Conservation (phyloP, 768 basidiomycete species). For the Calocybe cyanea region DNA sequence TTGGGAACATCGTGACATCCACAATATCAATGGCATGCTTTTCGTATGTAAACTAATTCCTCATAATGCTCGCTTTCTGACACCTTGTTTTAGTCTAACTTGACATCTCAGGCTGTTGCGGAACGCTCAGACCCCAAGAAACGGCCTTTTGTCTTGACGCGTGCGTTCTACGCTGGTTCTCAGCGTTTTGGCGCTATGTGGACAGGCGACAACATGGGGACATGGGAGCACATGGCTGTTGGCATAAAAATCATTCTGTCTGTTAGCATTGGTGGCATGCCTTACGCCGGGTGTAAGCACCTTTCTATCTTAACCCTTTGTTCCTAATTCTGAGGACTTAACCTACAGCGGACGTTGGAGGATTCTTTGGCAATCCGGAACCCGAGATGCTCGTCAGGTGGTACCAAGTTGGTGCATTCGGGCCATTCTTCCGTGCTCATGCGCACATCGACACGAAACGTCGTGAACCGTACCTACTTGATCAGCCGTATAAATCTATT, state of each 20-base stretch:
- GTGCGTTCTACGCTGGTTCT: conserved; percentile 92
- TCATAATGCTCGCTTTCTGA: background rate
- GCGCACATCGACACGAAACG: conserved; percentile 98
- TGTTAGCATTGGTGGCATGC: conserved; percentile 86
- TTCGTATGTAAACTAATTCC: conserved; percentile 44
- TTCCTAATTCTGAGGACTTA: background rate
- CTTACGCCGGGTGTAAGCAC: conserved; percentile 82
- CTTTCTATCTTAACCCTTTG: background rate
- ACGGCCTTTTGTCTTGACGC: conserved; percentile 93
- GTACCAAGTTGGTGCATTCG: conserved; percentile 95
- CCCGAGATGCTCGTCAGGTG: conserved; percentile 94
- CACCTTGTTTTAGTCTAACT: conserved; percentile 59
- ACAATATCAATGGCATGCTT: conserved; percentile 98
- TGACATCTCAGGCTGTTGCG: conserved; percentile 76
- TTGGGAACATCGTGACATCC: conserved; percentile 97
- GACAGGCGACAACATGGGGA: conserved; percentile 97
- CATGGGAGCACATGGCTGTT: conserved; percentile 96
- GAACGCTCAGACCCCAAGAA: conserved; percentile 70
- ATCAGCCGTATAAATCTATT: conserved; percentile 84
- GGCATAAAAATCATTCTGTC: conserved; percentile 92
- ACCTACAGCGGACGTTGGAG: conserved; percentile 87
- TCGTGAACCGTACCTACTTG: conserved; percentile 90
- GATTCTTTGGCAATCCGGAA: conserved; percentile 97
- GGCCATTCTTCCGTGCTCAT: conserved; percentile 98
- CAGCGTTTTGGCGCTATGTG: conserved; percentile 97